phyloP scores from a whole-genome alignment of 805 yeast species.

The Nakazawaea pomicola region DNA sequence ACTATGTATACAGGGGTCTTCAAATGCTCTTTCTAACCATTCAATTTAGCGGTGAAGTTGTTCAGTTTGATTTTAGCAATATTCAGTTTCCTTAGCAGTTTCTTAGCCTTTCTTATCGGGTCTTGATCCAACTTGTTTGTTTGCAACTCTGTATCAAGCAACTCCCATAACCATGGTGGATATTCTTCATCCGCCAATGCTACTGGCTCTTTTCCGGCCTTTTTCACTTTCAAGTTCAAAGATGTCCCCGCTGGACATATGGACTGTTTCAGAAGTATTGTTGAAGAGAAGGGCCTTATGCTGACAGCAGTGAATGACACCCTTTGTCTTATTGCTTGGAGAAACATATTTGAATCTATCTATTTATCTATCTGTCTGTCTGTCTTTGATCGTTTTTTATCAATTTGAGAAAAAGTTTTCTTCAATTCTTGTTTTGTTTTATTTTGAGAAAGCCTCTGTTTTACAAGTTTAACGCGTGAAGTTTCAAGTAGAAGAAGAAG shows the following conservation, averaged over 20 bases:
- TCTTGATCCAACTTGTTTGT: conserved; percentile 49
- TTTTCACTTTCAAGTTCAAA: conserved; percentile 66
- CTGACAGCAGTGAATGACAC: too few species aligned
- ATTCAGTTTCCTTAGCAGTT: conserved; percentile 62
- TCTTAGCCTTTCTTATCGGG: conserved; percentile 65
- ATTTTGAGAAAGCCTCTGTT: too few species aligned
- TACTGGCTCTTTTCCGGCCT: conserved; percentile 80
- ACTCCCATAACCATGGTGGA: conserved; percentile 93
- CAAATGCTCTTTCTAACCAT: neutral
- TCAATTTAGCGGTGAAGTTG: conserved; percentile 67
- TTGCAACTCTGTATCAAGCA: conserved; percentile 65
- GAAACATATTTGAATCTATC: neutral
- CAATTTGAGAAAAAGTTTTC: too few species aligned
- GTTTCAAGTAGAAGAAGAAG: too few species aligned
- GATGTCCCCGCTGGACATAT: conserved; percentile 70
- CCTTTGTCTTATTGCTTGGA: neutral
- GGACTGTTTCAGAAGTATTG: conserved; percentile 27
- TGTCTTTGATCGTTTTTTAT: too few species aligned
- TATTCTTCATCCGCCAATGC: conserved; percentile 86
- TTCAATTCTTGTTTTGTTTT: too few species aligned
- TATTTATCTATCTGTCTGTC: too few species aligned
- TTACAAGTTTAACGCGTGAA: too few species aligned
- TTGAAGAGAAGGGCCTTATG: conserved; percentile 15
- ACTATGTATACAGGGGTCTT: neutral
- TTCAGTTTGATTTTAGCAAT: conserved; percentile 67